A percentile compares a stretch with the other conserved stretches of the same genome.
Evolutionary conservation across 768 basidiomycete genomes (phyloP).

Genomic region (Leucogyrophana mollusca): DNA sequence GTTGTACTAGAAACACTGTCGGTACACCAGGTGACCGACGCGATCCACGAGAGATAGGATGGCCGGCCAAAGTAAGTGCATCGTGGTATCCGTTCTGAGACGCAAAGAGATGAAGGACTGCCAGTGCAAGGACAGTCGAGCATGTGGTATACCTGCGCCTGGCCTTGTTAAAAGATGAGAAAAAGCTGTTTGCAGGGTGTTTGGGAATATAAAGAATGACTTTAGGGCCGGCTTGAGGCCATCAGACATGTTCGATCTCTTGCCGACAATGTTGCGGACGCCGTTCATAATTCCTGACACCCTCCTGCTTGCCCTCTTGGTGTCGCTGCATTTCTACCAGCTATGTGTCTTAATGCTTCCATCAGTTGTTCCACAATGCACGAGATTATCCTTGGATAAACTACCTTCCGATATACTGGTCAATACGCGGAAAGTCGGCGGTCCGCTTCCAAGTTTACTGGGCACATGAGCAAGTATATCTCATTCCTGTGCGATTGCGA

Average conservation of each 20-base stretch:
- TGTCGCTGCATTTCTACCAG: too few species aligned
- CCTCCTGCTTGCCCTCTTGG: too few species aligned
- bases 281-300: too few species aligned
- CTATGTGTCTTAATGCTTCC: too few species aligned
- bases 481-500: background rate
- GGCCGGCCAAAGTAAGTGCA: conserved; percentile 62
- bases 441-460: background rate
- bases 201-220: conserved; percentile 7
- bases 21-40: conserved; percentile 68
- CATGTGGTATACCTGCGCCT: conserved; percentile 59
- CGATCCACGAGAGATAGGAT: conserved; percentile 45
- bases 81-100: conserved; percentile 52
- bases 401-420: background rate
- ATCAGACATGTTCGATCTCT: too few species aligned
- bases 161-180: conserved; percentile 66
- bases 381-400: too few species aligned
- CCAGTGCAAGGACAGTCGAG: conserved; percentile 39
- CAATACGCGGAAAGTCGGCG: too few species aligned
- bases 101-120: conserved; percentile 51
- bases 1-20: conserved; percentile 29
- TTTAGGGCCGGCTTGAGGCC: conserved; percentile 48
- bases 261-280: too few species aligned
- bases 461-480: background rate
- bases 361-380: too few species aligned
- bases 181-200: background rate